Evolutionary conservation across 1,139 yeast genomes (phyloP).

Genomic region (Chernovozyma sophiae-reginae): DNA sequence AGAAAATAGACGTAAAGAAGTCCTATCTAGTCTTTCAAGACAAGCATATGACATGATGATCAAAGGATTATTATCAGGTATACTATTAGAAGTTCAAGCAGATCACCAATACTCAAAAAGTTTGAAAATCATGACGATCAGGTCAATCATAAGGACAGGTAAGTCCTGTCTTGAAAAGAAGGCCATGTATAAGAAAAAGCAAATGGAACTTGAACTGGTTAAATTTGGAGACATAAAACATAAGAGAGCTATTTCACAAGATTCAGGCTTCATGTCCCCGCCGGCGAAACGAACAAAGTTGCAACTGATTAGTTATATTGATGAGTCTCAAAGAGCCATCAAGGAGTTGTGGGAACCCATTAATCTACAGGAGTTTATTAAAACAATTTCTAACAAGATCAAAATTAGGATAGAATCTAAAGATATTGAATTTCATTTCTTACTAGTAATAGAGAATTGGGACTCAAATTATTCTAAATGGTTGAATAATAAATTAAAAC

Average conservation of each 20-base stretch:
- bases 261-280: neutral
- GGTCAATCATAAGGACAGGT: slow-evolving; percentile 24
- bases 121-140: slow-evolving; percentile 23
- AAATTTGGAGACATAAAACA: slow-evolving; percentile 18
- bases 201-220: slow-evolving; percentile 33
- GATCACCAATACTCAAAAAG: slow-evolving; percentile 21
- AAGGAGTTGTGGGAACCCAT: slow-evolving; percentile 41
- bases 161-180: slow-evolving; percentile 17
- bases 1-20: slow-evolving; percentile 20
- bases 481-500: slow-evolving; percentile 38
- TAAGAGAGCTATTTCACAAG: neutral
- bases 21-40: slow-evolving; percentile 36
- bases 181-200: slow-evolving; percentile 24
- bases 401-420: slow-evolving; percentile 18
- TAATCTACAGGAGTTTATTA: slow-evolving; percentile 23
- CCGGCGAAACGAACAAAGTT: neutral
- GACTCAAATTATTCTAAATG: slow-evolving; percentile 38
- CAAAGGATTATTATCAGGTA: slow-evolving; percentile 47
- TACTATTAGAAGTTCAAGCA: slow-evolving; percentile 41
- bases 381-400: slow-evolving; percentile 19
- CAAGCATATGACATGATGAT: slow-evolving; percentile 59
- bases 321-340: slow-evolving; percentile 29
- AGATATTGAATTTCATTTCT: slow-evolving; percentile 23
- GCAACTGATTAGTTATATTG: slow-evolving; percentile 10
- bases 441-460: slow-evolving; percentile 47